Evolutionary conservation across 1,284 basidiomycete genomes (phyloP).

Genomic region (Apiotrichum akiyoshidainum): DNA sequence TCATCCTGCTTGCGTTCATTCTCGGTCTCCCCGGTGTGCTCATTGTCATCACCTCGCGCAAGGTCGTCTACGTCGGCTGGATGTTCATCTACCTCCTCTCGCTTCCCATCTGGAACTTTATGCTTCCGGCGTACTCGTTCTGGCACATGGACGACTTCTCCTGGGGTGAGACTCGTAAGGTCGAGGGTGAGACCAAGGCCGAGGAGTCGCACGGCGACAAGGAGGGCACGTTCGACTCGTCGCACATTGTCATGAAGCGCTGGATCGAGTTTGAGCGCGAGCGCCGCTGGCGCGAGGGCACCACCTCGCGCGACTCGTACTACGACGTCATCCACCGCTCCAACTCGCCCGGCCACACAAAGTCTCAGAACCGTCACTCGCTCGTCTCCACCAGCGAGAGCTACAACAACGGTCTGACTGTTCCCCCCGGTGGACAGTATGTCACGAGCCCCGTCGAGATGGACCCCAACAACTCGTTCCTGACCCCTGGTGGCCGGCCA

Average conservation of each 20-base stretch:
- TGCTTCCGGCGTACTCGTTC: constrained; percentile 89
- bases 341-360: constrained; percentile 39
- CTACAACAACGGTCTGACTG: constrained; percentile 48
- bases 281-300: constrained; percentile 83
- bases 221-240: constrained; percentile 93
- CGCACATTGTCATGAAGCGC: constrained; percentile 96
- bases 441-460: constrained; percentile 65
- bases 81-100: constrained; percentile 93
- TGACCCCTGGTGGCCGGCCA: constrained; percentile 27
- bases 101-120: constrained; percentile 92
- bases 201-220: constrained; percentile 75
- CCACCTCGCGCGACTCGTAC: constrained; percentile 72
- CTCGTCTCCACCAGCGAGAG: constrained; percentile 71
- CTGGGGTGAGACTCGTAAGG: constrained; percentile 92
- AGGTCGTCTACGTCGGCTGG: constrained; percentile 92
- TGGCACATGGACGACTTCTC: constrained; percentile 99
- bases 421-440: constrained; percentile 52
- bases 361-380: constrained; percentile 61
- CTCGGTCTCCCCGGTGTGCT: constrained; percentile 92
- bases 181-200: constrained; percentile 65
- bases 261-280: constrained; percentile 99
- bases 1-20: constrained; percentile 86
- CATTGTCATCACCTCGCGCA: constrained; percentile 90
- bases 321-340: constrained; percentile 44
- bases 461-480: constrained; percentile 51